phyloP scores from a whole-genome alignment of 768 basidiomycete genomes.

The Mycena haematopus region DNA sequence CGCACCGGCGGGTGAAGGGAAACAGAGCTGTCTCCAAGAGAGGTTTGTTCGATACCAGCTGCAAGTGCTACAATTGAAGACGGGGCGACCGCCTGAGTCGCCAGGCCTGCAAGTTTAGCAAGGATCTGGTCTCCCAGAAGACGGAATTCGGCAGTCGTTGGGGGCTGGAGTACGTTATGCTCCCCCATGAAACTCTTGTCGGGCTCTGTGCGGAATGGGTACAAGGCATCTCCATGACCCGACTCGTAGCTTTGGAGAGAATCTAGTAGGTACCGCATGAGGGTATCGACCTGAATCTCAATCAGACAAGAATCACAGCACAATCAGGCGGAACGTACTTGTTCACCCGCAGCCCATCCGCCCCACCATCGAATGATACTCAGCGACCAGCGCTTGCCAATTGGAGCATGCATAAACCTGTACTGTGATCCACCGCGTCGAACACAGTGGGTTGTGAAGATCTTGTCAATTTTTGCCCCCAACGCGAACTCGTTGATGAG shows the following conservation, averaged over 20 bases:
- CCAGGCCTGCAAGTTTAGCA: constrained; percentile 12
- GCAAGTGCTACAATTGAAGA: no score
- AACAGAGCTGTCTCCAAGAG: no score
- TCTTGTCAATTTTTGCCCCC: constrained; percentile 33
- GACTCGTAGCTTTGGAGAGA: constrained; percentile 40
- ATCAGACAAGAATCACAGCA: neutral
- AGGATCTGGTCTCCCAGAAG: constrained; percentile 15
- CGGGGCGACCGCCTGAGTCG: neutral
- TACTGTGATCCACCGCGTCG: constrained; percentile 47
- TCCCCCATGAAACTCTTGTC: constrained; percentile 38
- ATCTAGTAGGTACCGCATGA: constrained; percentile 45
- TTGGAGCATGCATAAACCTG: constrained; percentile 44
- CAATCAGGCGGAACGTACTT: constrained; percentile 35
- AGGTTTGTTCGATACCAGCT: no score
- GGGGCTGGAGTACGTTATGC: constrained; percentile 24
- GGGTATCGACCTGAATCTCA: constrained; percentile 38
- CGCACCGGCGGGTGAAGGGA: no score
- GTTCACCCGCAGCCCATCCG: constrained; percentile 38
- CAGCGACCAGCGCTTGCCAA: constrained; percentile 43
- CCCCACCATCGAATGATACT: constrained; percentile 48
- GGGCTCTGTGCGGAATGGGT: constrained; percentile 32
- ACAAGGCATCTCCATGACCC: constrained; percentile 38
- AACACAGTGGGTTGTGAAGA: constrained; percentile 44
- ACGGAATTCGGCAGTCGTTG: constrained; percentile 32
- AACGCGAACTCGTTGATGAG: constrained; percentile 37